A percentile compares a stretch with the other conserved stretches of the same genome.
Evolutionary conservation across 2,329 filamentous ascomycete species (phyloP).

Genomic region (Aspergillus cejpii): DNA sequence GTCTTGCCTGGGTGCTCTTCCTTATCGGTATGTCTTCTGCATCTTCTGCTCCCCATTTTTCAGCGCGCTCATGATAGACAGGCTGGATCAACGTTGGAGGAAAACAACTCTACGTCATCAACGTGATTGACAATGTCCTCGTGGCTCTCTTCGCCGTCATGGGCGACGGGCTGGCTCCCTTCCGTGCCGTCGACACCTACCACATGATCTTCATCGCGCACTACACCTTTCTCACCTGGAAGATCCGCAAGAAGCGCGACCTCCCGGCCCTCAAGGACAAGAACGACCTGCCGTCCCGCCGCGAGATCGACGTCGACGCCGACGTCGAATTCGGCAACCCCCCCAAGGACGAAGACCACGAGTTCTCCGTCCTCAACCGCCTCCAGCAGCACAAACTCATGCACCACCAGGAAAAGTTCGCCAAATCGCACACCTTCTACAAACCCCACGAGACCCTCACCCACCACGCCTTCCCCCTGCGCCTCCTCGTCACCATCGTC

Average conservation of each 20-base stretch:
- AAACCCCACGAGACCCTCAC: conserved; percentile 81
- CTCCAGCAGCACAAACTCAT: conserved; percentile 63
- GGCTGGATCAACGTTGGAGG: conserved; percentile 77
- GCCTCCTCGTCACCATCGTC: conserved; percentile 69
- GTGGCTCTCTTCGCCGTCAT: conserved; percentile 65
- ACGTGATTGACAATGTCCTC: conserved; percentile 64
- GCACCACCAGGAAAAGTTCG: conserved; percentile 72
- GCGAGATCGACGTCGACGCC: conserved; percentile 38
- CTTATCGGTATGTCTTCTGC: conserved; percentile 56
- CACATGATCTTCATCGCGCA: conserved; percentile 78
- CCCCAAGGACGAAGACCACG: conserved; percentile 44
- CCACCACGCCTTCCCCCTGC: conserved; percentile 70
- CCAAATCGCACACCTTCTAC: conserved; percentile 81
- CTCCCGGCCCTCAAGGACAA: conserved; percentile 60
- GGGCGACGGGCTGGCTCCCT: conserved; percentile 65
- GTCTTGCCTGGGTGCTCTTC: conserved; percentile 84
- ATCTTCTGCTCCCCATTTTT: too few relatives aligned
- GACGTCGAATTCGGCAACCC: conserved; percentile 42
- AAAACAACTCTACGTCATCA: conserved; percentile 61
- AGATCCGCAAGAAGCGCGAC: conserved; percentile 54
- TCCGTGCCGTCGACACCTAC: conserved; percentile 74
- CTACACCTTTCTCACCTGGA: conserved; percentile 62
- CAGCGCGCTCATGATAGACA: conserved; percentile 16
- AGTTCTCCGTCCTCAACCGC: conserved; percentile 57
- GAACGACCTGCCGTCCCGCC: conserved; percentile 57